These are phyloP conservation scores for Alisma plantagoaquatica DNA, from an alignment of 106 monocot species.

Conservation along the genomic window DNA sequence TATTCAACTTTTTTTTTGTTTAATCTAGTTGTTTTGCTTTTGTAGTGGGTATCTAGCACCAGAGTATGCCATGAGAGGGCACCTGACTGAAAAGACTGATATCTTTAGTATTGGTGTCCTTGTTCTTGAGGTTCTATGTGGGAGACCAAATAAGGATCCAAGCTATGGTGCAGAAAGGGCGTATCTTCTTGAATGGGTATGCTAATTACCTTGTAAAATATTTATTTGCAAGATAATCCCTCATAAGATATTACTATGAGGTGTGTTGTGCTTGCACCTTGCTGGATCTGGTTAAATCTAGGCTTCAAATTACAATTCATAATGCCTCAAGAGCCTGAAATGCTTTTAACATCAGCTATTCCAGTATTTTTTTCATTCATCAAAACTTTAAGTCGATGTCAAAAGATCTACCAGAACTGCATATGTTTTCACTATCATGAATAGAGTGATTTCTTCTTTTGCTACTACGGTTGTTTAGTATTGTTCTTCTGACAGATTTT, in stretches of 20 bases:
- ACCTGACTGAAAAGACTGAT: conserved; percentile 78
- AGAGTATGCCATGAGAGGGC: conserved; percentile 86
- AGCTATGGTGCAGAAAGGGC: conserved; percentile 31
- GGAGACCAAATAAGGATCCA: conserved; percentile 45
- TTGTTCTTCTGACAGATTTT: no score
- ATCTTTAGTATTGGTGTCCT: conserved; percentile 74
- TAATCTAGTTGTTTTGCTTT: conserved; percentile 2
- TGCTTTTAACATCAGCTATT: background rate
- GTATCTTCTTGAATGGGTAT: conserved; percentile 86
- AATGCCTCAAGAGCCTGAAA: background rate
- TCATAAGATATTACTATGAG: no score
- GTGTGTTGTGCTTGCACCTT: no score
- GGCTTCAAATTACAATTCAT: background rate
- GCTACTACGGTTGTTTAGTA: no score
- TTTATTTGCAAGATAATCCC: no score
- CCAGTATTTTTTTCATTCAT: background rate
- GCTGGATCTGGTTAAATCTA: background rate
- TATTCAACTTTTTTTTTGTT: background rate
- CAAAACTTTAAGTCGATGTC: no score
- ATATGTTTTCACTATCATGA: no score
- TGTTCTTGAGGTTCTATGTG: conserved; percentile 48
- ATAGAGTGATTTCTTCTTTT: no score
- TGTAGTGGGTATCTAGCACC: conserved; percentile 80
- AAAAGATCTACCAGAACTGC: no score
- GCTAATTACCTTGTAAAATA: no score